Evolutionary conservation across 2,329 filamentous ascomycete genomes (phyloP).

Genomic region (Fonsecaea multimorphosa): DNA sequence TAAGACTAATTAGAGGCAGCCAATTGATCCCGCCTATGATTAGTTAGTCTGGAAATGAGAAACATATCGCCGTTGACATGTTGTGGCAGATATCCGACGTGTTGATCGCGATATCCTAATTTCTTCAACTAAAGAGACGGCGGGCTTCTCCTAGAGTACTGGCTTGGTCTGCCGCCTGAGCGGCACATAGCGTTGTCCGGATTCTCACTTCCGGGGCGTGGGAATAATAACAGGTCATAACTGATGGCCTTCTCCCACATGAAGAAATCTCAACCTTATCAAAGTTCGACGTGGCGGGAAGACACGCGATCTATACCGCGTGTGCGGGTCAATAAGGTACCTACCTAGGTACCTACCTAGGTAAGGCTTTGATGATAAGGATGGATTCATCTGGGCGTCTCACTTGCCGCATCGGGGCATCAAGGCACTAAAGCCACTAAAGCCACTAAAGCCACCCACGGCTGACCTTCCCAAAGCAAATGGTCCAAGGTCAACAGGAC

Average conservation of each 20-base stretch:
- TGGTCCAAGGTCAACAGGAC: background rate
- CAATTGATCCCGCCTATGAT: background rate
- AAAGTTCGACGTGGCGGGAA: background rate
- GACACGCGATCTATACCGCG: background rate
- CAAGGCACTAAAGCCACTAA: background rate
- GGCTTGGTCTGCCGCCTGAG: background rate
- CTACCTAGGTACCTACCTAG: too few species aligned
- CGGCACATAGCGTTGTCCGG: background rate
- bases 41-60: background rate
- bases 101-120: background rate
- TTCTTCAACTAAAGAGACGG: background rate
- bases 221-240: background rate
- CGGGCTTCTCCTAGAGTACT: background rate
- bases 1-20: background rate
- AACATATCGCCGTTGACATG: background rate
- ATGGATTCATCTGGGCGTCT: background rate
- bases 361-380: background rate
- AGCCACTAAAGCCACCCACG: background rate
- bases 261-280: background rate
- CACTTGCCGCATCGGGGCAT: background rate
- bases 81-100: background rate
- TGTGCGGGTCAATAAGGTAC: too few species aligned
- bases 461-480: background rate
- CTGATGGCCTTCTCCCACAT: background rate
- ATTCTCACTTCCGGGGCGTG: background rate